Percentiles rank a stretch among this genome's conserved stretches.
phyloP scores from a whole-genome alignment of 441 rosid species.

The Mallotus repandus region DNA sequence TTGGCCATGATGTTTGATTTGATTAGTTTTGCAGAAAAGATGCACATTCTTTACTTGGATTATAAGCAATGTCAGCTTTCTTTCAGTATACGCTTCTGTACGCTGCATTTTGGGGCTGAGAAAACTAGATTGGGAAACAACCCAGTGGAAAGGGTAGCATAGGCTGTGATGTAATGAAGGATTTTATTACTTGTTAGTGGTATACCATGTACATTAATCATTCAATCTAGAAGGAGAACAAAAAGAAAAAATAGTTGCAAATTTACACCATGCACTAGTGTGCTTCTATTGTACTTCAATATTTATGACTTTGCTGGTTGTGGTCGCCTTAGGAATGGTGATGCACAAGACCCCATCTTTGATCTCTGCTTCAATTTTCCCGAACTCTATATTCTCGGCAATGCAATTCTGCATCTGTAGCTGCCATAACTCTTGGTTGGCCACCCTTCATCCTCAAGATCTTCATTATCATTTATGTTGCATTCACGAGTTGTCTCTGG shows the following conservation, averaged over 20 bases:
- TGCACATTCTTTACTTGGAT: not conserved
- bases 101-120: not conserved
- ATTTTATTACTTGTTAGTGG: too few species aligned
- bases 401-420: constrained; percentile 29
- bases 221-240: too few species aligned
- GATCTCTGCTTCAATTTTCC: constrained; percentile 29
- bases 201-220: too few species aligned
- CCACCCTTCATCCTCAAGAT: constrained; percentile 29
- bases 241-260: not conserved
- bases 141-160: not conserved
- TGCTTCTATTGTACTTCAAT: constrained; percentile 25
- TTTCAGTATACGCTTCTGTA: not conserved
- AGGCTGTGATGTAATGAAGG: not conserved
- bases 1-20: not conserved
- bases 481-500: not conserved
- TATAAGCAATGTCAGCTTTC: not conserved
- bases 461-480: not conserved
- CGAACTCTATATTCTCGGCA: constrained; percentile 32
- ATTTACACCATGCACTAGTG: not conserved
- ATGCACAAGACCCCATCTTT: constrained; percentile 34
- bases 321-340: constrained; percentile 30
- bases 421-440: constrained; percentile 24
- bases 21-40: not conserved
- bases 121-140: not conserved
- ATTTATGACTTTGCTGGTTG: constrained; percentile 16